phyloP scores from a whole-genome alignment of 768 basidiomycete genomes.

The Boletus rex-veris region DNA sequence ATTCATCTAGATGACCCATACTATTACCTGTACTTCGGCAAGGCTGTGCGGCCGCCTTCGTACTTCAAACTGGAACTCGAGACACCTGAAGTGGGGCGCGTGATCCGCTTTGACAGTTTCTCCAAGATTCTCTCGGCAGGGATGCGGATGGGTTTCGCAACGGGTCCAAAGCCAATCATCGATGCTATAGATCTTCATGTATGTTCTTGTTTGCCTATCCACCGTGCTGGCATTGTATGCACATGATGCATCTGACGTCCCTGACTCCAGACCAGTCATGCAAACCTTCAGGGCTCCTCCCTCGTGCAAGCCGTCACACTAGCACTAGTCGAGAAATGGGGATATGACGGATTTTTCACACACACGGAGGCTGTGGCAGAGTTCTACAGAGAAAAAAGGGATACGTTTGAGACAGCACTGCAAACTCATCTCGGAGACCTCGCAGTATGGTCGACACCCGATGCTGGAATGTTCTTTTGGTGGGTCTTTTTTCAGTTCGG shows the following conservation, averaged over 20 bases:
- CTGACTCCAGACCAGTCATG: slow-evolving; percentile 52
- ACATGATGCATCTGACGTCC: slow-evolving; percentile 7
- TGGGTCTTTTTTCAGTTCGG: slow-evolving; percentile 31
- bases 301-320: slow-evolving; percentile 61
- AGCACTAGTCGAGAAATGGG: slow-evolving; percentile 66
- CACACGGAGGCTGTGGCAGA: slow-evolving; percentile 68
- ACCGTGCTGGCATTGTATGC: slow-evolving; percentile 10
- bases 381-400: slow-evolving; percentile 71
- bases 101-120: slow-evolving; percentile 85
- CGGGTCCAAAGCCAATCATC: slow-evolving; percentile 67
- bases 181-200: slow-evolving; percentile 70
- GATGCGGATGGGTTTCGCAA: slow-evolving; percentile 77
- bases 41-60: slow-evolving; percentile 58
- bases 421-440: slow-evolving; percentile 72
- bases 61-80: slow-evolving; percentile 80
- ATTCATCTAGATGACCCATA: slow-evolving; percentile 68
- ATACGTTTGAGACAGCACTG: slow-evolving; percentile 76
- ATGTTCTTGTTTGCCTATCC: slow-evolving; percentile 28
- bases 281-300: slow-evolving; percentile 65
- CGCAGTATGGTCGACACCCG: slow-evolving; percentile 68
- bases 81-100: slow-evolving; percentile 66
- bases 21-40: slow-evolving; percentile 73
- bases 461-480: slow-evolving; percentile 91
- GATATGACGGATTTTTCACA: slow-evolving; percentile 64
- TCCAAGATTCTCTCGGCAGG: slow-evolving; percentile 80